Evolutionary conservation across 805 yeast genomes (phyloP), one percentile per base, ranked within the genome.

Genomic region (Clavispora fructus): DNA sequence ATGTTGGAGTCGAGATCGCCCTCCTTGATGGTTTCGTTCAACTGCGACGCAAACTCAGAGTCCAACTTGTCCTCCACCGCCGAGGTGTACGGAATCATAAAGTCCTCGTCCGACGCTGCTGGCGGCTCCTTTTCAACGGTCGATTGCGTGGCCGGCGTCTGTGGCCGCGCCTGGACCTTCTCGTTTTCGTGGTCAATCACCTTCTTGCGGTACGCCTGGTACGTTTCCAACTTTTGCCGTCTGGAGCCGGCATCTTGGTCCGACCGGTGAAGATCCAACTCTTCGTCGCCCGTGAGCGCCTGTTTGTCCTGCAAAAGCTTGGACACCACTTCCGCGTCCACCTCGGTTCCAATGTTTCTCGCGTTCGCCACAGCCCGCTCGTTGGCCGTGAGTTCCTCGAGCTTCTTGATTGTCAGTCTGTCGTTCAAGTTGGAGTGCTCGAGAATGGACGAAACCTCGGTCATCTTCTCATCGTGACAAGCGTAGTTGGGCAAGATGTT

Each of bases 1-100:
- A 63, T 63, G 54, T 79, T 79, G 14, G 80, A 67, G 51, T 80
- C 83, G 16, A 82, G 64, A 26, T 75, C 77, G 2, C 87, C 80
- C 43, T 77, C 71, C 38, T 69, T 72, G 38, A 82, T 77, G 11
- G 77, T 73, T 50, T 76, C 78, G 55, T 79, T 76, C 51, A 79
- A 62, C 48, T 68, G 62, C 17, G 71, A 74, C 0, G 88, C 87
- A 51, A 80, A 68, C 56, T 78, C 80, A 23, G 78, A 72, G 59
- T 83, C 89, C 42, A 75, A 68, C 52, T 76, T 78, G 58, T 83
- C 86, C 61, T 83, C 89, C 19, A 72, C 73, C 32, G 83, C 87
- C 9, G 83, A 74, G 1, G 89, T 83, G 59, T 83, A 83, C 1
- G 88, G 88, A n/a, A 80, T 64, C 68, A 72, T 62, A 44, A 71